These are phyloP conservation scores for Lasiodiplodia theobromae DNA, from an alignment of 2,329 filamentous ascomycete genomes.

Conservation along the genomic window DNA sequence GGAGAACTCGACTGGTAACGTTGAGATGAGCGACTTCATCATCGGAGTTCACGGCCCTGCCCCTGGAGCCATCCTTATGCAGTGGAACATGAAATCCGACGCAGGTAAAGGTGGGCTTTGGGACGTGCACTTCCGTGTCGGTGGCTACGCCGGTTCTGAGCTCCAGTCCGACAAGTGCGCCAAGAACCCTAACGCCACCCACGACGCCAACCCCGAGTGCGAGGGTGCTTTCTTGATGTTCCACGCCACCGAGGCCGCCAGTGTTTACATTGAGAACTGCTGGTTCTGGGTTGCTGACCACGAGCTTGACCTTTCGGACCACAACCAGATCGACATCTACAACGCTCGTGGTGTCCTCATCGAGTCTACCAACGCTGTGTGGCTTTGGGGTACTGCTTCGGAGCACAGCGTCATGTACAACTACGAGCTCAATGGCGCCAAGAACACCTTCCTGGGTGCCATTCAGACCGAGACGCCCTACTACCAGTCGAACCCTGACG, in stretches of 20 bases:
- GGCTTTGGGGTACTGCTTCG: slow-evolving; percentile 72
- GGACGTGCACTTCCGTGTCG: slow-evolving; percentile 96
- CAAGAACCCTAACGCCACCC: slow-evolving; percentile 73
- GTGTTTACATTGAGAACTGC: slow-evolving; percentile 83
- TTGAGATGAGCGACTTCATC: slow-evolving; percentile 88
- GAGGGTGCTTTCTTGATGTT: slow-evolving; percentile 73
- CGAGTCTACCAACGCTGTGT: slow-evolving; percentile 77
- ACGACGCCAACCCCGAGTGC: slow-evolving; percentile 69
- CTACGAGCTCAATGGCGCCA: slow-evolving; percentile 68
- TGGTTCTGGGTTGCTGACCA: slow-evolving; percentile 94
- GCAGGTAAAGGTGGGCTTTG: slow-evolving; percentile 80
- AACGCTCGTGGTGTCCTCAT: slow-evolving; percentile 85
- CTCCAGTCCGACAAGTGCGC: slow-evolving; percentile 80
- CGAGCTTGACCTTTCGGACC: slow-evolving; percentile 77
- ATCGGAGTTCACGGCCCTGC: slow-evolving; percentile 84
- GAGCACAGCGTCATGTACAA: slow-evolving; percentile 76
- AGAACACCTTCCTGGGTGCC: slow-evolving; percentile 68
- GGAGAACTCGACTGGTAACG: slow-evolving; percentile 75
- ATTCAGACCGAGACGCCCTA: slow-evolving; percentile 76
- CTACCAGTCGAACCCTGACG: slow-evolving; percentile 70
- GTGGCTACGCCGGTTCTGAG: slow-evolving; percentile 82
- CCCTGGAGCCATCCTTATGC: slow-evolving; percentile 86
- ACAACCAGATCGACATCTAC: slow-evolving; percentile 82
- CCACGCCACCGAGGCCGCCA: slow-evolving; percentile 62
- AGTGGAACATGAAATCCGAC: slow-evolving; percentile 83